Evolutionary conservation across 768 basidiomycete genomes (phyloP).

Genomic region (Imleria badia): DNA sequence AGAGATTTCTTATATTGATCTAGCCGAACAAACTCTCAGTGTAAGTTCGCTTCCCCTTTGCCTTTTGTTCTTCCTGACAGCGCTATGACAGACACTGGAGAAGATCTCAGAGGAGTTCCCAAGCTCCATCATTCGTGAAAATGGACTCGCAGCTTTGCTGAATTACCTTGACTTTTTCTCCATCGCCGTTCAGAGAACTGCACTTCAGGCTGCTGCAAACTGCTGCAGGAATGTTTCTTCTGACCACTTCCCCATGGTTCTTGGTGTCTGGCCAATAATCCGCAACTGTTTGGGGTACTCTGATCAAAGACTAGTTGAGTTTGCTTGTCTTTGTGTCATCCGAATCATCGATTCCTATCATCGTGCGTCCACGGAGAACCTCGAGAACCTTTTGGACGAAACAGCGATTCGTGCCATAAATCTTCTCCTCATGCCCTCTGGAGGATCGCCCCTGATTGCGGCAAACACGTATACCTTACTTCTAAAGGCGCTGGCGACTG

Average conservation of each 20-base stretch:
- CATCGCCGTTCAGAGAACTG: slow-evolving; percentile 95
- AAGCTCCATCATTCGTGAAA: slow-evolving; percentile 92
- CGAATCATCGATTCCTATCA: slow-evolving; percentile 91
- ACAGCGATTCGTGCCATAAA: slow-evolving; percentile 83
- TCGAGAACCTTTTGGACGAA: slow-evolving; percentile 82
- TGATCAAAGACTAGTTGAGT: slow-evolving; percentile 97
- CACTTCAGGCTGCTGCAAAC: slow-evolving; percentile 93
- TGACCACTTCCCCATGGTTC: slow-evolving; percentile 88
- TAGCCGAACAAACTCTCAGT: slow-evolving; percentile 96
- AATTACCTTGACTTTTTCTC: slow-evolving; percentile 99
- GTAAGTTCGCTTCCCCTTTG: slow-evolving; percentile 51
- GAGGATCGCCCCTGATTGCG: slow-evolving; percentile 82
- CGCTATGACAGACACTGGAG: slow-evolving; percentile 75
- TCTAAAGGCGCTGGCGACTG: slow-evolving; percentile 83
- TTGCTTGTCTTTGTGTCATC: slow-evolving; percentile 92
- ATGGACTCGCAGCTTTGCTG: slow-evolving; percentile 88
- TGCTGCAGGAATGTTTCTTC: slow-evolving; percentile 91
- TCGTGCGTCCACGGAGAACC: slow-evolving; percentile 77
- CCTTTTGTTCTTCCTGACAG: slow-evolving; percentile 10
- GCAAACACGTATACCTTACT: slow-evolving; percentile 86
- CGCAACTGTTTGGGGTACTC: slow-evolving; percentile 89
- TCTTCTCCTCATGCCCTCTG: slow-evolving; percentile 79
- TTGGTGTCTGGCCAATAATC: slow-evolving; percentile 88
- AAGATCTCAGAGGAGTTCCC: slow-evolving; percentile 99
- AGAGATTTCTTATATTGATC: slow-evolving; percentile 96